Conservation (phyloP, 805 yeast species). For the Ogataea populi-albae region DNA sequence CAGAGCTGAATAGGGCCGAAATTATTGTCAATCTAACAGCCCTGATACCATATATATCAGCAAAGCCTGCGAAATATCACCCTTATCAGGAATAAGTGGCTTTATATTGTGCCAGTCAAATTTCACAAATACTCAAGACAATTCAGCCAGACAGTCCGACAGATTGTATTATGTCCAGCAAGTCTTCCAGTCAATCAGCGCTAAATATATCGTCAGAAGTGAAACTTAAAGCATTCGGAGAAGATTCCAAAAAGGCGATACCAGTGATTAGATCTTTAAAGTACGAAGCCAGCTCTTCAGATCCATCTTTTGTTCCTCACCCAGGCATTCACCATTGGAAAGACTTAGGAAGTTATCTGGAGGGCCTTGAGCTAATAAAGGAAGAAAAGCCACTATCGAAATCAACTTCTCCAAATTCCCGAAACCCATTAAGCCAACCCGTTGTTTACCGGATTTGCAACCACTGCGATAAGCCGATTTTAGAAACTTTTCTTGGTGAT, state of each 20-base stretch:
- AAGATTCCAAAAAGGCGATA: slow-evolving; percentile 24
- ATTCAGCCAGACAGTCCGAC: too few relatives aligned
- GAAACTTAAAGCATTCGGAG: slow-evolving; percentile 25
- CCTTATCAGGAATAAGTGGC: too few relatives aligned
- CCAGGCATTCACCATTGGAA: slow-evolving; percentile 33
- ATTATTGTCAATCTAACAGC: too few relatives aligned
- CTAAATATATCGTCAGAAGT: slow-evolving; percentile 22
- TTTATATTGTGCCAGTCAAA: too few relatives aligned
- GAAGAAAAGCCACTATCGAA: slow-evolving; percentile 13
- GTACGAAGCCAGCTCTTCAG: slow-evolving; percentile 8
- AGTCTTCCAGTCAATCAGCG: slow-evolving; percentile 9
- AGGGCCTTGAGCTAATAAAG: slow-evolving; percentile 24
- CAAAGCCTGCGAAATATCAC: too few relatives aligned
- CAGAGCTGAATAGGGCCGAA: too few relatives aligned
- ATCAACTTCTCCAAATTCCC: slow-evolving; percentile 10
- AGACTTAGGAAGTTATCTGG: slow-evolving; percentile 35
- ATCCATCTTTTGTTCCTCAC: slow-evolving; percentile 3
- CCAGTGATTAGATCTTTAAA: slow-evolving; percentile 9
- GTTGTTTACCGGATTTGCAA: slow-evolving; percentile 46
- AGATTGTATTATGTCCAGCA: slow-evolving; percentile 18
- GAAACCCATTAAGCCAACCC: slow-evolving; percentile 38
- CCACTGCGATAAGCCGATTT: slow-evolving; percentile 44
- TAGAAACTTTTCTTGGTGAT: slow-evolving; percentile 34
- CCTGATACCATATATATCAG: too few relatives aligned
- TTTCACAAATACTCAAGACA: too few relatives aligned